Conservation (phyloP, 306 rosid species). For the Crataegus laevigata region DNA sequence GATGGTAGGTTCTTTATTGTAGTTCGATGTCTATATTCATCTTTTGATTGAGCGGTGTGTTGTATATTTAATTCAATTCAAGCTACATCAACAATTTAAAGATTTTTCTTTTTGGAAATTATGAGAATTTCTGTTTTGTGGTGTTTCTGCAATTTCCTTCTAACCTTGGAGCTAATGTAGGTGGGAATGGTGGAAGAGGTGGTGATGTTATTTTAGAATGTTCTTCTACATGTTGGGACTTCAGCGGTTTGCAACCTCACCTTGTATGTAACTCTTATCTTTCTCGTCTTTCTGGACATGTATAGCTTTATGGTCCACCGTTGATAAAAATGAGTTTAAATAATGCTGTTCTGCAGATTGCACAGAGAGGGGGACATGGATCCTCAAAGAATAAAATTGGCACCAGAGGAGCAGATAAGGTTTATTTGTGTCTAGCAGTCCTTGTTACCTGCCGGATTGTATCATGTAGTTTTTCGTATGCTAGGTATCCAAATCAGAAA, state of each 20-base stretch:
- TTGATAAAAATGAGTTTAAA: slow-evolving; percentile 12
- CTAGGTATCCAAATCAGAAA: neutral
- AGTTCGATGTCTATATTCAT: neutral
- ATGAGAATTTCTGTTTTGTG: neutral
- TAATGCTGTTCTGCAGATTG: slow-evolving; percentile 43
- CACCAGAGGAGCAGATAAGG: slow-evolving; percentile 82
- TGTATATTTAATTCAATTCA: neutral
- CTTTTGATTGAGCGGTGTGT: neutral
- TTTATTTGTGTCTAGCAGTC: slow-evolving; percentile 17
- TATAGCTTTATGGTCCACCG: neutral
- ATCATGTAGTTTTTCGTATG: slow-evolving; percentile 6
- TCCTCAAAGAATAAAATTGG: slow-evolving; percentile 76
- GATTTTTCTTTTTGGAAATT: neutral
- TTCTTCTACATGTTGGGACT: slow-evolving; percentile 80
- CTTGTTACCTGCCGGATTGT: neutral
- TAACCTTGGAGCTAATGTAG: slow-evolving; percentile 32
- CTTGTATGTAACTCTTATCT: slow-evolving; percentile 39
- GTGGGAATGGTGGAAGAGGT: slow-evolving; percentile 89
- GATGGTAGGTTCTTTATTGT: slow-evolving; percentile 46
- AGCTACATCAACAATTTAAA: neutral
- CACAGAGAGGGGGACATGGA: slow-evolving; percentile 75
- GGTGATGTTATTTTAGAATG: slow-evolving; percentile 88
- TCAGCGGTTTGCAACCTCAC: slow-evolving; percentile 79
- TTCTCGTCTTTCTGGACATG: slow-evolving; percentile 8
- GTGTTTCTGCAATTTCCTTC: slow-evolving; percentile 1